These are phyloP conservation scores for Fusarium fujikuroi DNA, from an alignment of 2,329 filamentous ascomycete genomes.

Conservation along the genomic window DNA sequence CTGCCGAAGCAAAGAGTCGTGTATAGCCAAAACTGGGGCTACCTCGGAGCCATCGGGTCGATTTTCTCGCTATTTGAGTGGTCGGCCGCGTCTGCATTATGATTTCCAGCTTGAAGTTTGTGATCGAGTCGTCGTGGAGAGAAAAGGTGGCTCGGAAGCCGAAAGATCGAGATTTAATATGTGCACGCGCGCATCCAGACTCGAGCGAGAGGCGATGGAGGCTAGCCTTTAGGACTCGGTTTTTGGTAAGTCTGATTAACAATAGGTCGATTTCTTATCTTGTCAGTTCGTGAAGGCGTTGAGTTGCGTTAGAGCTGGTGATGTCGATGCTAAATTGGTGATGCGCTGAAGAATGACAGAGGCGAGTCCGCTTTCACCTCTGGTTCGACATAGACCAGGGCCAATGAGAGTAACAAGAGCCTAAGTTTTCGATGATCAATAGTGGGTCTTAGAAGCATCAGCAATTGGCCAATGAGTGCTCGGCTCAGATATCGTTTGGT, in stretches of 20 bases:
- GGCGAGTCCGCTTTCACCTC: conserved; percentile 40
- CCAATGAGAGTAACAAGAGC: conserved; percentile 35
- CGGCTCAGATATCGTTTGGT: conserved; percentile 1
- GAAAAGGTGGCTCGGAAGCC: conserved; percentile 19
- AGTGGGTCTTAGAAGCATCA: conserved; percentile 3
- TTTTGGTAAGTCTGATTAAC: background rate
- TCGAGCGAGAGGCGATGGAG: background rate
- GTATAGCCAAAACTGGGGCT: conserved; percentile 51
- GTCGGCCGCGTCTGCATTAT: conserved; percentile 56
- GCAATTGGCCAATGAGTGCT: conserved; percentile 37
- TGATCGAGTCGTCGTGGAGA: background rate
- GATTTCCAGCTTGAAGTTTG: conserved; percentile 49
- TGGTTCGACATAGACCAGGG: conserved; percentile 5
- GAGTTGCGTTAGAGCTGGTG: conserved; percentile 7
- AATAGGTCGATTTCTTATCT: background rate
- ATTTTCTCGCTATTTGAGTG: conserved; percentile 54
- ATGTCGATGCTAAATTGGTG: conserved; percentile 22
- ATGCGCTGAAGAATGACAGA: conserved; percentile 18
- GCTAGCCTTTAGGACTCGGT: background rate
- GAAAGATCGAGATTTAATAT: conserved; percentile 14
- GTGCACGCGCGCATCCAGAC: conserved; percentile 13
- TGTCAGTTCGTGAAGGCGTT: background rate
- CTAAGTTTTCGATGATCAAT: conserved; percentile 5
- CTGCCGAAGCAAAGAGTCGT: conserved; percentile 47
- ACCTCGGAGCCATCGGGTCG: conserved; percentile 54